Evolutionary conservation across 2,329 filamentous ascomycete genomes (phyloP).

Genomic region (Colletotrichum plurivorum): DNA sequence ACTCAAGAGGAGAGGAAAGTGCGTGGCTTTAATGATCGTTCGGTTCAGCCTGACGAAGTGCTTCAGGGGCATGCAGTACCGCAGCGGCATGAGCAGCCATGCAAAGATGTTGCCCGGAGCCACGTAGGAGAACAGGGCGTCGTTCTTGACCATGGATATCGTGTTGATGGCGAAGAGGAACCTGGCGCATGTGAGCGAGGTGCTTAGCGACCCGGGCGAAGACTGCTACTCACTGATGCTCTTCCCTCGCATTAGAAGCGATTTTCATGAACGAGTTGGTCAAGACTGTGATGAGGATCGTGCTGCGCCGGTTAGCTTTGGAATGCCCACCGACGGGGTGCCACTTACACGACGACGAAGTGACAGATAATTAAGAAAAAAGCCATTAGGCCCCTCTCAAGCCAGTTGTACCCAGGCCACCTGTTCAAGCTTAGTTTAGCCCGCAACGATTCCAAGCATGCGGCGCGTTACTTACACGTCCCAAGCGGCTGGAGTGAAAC

Average conservation of each 20-base stretch:
- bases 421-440: constrained; percentile 48
- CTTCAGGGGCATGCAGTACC: constrained; percentile 84
- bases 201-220: too few species aligned
- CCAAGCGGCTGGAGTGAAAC: constrained; percentile 96
- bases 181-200: constrained; percentile 49
- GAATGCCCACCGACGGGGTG: too few species aligned
- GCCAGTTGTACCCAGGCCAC: constrained; percentile 81
- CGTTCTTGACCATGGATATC: constrained; percentile 98
- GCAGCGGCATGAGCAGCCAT: constrained; percentile 87
- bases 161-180: constrained; percentile 97
- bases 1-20: constrained; percentile 87
- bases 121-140: constrained; percentile 93
- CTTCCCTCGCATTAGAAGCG: constrained; percentile 92
- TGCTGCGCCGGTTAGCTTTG: constrained; percentile 59
- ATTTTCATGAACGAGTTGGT: constrained; percentile 98
- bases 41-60: constrained; percentile 89
- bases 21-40: constrained; percentile 91
- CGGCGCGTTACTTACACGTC: constrained; percentile 73
- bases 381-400: constrained; percentile 82
- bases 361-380: constrained; percentile 95
- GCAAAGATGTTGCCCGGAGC: constrained; percentile 92
- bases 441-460: neutral
- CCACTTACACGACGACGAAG: constrained; percentile 83
- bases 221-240: constrained; percentile 74
- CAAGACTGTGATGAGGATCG: constrained; percentile 94